These are phyloP conservation scores for Talaromyces islandicus DNA, from an alignment of 2,329 filamentous ascomycete genomes.

Conservation along the genomic window DNA sequence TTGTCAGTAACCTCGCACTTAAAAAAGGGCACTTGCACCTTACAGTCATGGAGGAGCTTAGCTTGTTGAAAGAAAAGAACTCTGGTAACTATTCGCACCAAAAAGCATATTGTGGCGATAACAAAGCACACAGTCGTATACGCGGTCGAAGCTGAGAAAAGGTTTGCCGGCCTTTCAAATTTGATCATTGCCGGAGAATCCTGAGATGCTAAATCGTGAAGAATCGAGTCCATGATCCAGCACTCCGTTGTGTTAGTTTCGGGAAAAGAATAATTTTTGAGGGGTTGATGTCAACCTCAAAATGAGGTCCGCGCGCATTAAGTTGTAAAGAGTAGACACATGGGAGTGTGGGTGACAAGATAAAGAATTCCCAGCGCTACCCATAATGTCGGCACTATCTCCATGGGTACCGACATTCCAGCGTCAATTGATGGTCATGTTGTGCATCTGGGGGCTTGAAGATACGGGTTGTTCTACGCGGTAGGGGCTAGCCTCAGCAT, in stretches of 20 bases:
- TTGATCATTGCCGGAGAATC: neutral
- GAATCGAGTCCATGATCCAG: neutral
- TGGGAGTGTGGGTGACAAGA: neutral
- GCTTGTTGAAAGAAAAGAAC: neutral
- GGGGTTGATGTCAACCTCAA: neutral
- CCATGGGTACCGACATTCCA: neutral
- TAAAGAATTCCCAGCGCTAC: neutral
- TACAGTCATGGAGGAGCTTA: slow-evolving; percentile 1
- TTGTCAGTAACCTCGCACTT: neutral
- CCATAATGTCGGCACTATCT: neutral
- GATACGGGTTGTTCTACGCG: neutral
- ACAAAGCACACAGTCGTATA: neutral
- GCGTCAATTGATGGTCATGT: neutral
- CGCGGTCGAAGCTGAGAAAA: neutral
- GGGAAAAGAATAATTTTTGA: neutral
- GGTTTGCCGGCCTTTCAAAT: neutral
- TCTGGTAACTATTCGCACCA: neutral
- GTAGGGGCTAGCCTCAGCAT: too few species aligned
- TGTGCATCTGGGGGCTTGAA: neutral
- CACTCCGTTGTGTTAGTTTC: neutral
- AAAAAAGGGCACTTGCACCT: neutral
- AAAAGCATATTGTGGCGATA: neutral
- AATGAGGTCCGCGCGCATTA: neutral
- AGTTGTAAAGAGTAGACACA: neutral
- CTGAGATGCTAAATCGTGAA: neutral